Conservation (phyloP, 2,329 filamentous ascomycete genomes). For the Westerdykella sp. region DNA sequence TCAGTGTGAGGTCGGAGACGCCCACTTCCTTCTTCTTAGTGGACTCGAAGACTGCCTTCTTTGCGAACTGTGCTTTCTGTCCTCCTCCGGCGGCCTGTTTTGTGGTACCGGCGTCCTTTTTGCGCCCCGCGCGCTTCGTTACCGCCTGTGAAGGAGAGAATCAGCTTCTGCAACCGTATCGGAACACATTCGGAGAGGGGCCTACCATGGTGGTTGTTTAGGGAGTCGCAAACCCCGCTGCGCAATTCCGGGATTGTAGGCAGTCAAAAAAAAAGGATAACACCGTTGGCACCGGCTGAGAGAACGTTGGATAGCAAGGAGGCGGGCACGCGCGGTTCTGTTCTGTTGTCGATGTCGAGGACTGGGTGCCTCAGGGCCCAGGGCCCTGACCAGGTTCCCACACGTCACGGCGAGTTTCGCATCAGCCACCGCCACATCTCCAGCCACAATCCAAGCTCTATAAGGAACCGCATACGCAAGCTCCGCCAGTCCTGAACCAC, state of each 20-base stretch:
- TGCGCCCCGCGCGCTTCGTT: conserved; percentile 54
- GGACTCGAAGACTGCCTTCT: conserved; percentile 92
- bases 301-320: no score
- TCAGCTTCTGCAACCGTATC: conserved; percentile 13
- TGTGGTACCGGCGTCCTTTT: conserved; percentile 46
- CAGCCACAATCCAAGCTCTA: neutral
- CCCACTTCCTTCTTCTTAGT: conserved; percentile 99
- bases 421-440: neutral
- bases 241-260: no score
- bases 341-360: no score
- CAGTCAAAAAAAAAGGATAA: no score
- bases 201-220: conserved; percentile 34
- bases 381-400: no score
- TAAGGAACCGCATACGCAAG: no score
- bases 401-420: conserved; percentile 1
- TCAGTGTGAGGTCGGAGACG: conserved; percentile 91
- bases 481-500: no score
- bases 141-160: conserved; percentile 40
- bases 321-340: no score
- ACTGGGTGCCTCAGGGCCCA: no score
- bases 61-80: conserved; percentile 62
- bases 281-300: no score
- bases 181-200: conserved; percentile 4
- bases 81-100: conserved; percentile 40
- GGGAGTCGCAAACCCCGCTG: no score